These are phyloP conservation scores for Chenopodium berlandieri DNA, from an alignment of 148 eudicot species.

Conservation along the genomic window DNA sequence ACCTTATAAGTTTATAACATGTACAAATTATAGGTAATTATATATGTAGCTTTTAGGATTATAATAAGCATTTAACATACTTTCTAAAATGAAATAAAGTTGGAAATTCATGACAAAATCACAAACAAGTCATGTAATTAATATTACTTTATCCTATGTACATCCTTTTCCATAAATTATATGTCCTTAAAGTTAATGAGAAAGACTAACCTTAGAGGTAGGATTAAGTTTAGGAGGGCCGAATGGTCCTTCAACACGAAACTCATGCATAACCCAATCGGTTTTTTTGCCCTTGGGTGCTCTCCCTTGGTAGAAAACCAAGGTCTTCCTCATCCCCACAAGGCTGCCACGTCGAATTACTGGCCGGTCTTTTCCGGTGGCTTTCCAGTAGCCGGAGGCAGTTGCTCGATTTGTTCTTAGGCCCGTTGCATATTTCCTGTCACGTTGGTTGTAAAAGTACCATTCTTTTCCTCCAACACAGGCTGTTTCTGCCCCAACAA, in stretches of 20 bases:
- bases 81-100: no score
- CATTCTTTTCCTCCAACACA: constrained; percentile 91
- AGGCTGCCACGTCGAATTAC: constrained; percentile 38
- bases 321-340: constrained; percentile 89
- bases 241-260: constrained; percentile 62
- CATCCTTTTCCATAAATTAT: no score
- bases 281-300: constrained; percentile 89
- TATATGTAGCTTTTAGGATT: no score
- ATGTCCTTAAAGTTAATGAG: not conserved
- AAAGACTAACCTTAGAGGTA: constrained; percentile 41
- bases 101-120: no score
- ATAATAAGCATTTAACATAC: no score
- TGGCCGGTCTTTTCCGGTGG: constrained; percentile 87
- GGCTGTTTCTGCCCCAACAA: constrained; percentile 45
- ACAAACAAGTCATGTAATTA: no score
- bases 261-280: constrained; percentile 98
- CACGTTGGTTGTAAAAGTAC: constrained; percentile 89
- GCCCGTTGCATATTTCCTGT: constrained; percentile 85
- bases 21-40: no score
- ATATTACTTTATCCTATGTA: no score
- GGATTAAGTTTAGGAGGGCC: constrained; percentile 30
- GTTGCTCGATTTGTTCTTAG: constrained; percentile 87
- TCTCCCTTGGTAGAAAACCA: constrained; percentile 85
- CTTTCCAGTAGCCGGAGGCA: constrained; percentile 87
- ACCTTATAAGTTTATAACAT: no score